Percentiles rank a stretch among this genome's conserved stretches.
These are phyloP conservation scores for Coemansia nantahalensis DNA, from an alignment of 192 early-diverging fungal species.

Conservation along the genomic window DNA sequence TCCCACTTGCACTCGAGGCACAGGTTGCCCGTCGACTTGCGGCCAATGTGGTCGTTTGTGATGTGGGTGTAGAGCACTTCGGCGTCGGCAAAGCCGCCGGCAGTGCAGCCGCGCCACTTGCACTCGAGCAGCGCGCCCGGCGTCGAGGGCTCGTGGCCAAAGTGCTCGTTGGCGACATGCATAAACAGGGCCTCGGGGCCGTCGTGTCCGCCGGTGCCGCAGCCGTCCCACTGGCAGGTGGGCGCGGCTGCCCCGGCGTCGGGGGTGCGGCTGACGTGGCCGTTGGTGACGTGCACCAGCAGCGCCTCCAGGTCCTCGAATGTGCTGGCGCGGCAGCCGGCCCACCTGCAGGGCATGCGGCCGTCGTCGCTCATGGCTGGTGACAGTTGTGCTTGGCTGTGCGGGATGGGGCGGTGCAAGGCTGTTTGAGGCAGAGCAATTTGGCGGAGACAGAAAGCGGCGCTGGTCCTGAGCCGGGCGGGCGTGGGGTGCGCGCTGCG, in stretches of 20 bases:
- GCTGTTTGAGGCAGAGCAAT: no score
- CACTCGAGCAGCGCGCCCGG: conserved; percentile 15
- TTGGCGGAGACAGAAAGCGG: no score
- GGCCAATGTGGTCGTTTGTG: conserved; percentile 84
- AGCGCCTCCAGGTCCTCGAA: conserved; percentile 79
- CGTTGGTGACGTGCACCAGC: conserved; percentile 78
- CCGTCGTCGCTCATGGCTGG: conserved; percentile 16
- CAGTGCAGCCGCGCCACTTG: conserved; percentile 37
- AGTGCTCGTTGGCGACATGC: conserved; percentile 17
- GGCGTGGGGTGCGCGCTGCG: no score
- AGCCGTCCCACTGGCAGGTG: conserved; percentile 9
- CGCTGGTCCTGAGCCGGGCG: no score
- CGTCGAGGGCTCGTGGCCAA: conserved; percentile 8
- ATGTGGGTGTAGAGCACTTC: conserved; percentile 86
- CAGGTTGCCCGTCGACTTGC: conserved; percentile 83
- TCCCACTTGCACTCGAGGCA: conserved; percentile 90
- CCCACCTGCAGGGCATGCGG: conserved; percentile 32
- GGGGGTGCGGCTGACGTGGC: conserved; percentile 61
- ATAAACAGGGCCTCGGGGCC: conserved; percentile 15
- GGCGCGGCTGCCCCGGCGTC: not conserved
- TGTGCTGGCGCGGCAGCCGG: conserved; percentile 11
- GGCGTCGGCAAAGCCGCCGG: conserved; percentile 63
- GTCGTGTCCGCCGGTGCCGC: conserved; percentile 1
- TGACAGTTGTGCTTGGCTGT: not conserved
- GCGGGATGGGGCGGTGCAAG: no score